phyloP scores from a whole-genome alignment of 1,284 basidiomycete genomes.

The Sporisorium scitamineum region DNA sequence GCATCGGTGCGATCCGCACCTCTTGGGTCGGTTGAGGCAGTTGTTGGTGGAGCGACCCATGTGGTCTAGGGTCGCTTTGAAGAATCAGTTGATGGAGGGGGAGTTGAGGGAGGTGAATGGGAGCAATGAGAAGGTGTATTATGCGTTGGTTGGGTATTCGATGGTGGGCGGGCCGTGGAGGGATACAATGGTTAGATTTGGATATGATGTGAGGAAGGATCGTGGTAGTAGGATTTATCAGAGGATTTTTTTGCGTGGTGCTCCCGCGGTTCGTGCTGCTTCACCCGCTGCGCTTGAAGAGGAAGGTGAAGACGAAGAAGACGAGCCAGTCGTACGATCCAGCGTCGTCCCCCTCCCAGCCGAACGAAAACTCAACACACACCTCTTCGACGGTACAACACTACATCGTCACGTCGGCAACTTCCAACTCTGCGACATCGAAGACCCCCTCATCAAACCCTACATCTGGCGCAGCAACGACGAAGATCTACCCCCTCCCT shows the following conservation, averaged over 20 bases:
- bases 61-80: slow-evolving; percentile 86
- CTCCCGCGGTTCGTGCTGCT: background rate
- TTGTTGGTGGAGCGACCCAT: slow-evolving; percentile 78
- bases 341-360: slow-evolving; percentile 7
- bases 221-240: slow-evolving; percentile 76
- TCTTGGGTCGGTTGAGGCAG: slow-evolving; percentile 19
- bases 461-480: slow-evolving; percentile 40
- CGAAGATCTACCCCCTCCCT: background rate
- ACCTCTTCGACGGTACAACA: slow-evolving; percentile 88
- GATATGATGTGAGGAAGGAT: slow-evolving; percentile 87
- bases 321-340: background rate
- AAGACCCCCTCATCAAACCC: slow-evolving; percentile 76
- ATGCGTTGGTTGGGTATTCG: slow-evolving; percentile 76
- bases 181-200: slow-evolving; percentile 85
- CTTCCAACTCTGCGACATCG: slow-evolving; percentile 92
- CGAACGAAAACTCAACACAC: slow-evolving; percentile 72
- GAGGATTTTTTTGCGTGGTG: slow-evolving; percentile 46
- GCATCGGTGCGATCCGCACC: slow-evolving; percentile 21
- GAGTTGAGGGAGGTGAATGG: slow-evolving; percentile 76
- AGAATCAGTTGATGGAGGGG: slow-evolving; percentile 81
- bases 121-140: slow-evolving; percentile 69
- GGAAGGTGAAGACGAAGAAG: slow-evolving; percentile 5
- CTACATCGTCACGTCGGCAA: slow-evolving; percentile 84
- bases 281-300: background rate
- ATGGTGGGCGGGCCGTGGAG: slow-evolving; percentile 95